Percentiles rank a stretch among this genome's conserved stretches.
These are phyloP conservation scores for Diaporthe helianthi DNA, from an alignment of 2,329 filamentous ascomycete genomes.

Conservation along the genomic window DNA sequence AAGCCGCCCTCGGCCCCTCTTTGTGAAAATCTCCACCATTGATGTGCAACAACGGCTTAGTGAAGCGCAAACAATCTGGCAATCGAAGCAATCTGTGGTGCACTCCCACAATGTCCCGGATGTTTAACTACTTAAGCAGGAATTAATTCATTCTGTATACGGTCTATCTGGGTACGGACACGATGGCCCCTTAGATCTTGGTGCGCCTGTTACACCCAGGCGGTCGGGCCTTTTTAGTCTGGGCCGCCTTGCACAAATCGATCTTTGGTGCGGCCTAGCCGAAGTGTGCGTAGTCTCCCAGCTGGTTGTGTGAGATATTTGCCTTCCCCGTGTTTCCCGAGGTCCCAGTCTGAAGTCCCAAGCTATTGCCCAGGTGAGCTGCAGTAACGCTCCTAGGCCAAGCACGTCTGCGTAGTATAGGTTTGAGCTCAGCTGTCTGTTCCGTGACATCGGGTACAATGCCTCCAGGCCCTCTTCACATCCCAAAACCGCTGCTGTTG, in stretches of 20 bases:
- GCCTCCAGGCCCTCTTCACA: not conserved
- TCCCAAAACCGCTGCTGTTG: not conserved
- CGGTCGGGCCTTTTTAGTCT: no score
- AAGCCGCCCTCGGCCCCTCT: not conserved
- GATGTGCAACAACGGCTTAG: not conserved
- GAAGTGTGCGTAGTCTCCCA: slow-evolving; percentile 1
- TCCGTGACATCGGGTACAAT: not conserved
- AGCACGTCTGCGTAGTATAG: not conserved
- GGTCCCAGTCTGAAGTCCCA: no score
- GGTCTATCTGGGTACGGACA: not conserved
- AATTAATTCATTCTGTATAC: no score
- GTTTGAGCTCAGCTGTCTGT: not conserved
- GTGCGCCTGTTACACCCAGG: not conserved
- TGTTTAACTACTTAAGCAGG: not conserved
- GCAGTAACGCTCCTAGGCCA: not conserved
- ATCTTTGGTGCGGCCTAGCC: slow-evolving; percentile 5
- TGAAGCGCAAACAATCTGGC: no score
- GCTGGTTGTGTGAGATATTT: not conserved
- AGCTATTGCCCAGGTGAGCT: no score
- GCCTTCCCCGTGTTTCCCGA: not conserved
- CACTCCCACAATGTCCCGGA: not conserved
- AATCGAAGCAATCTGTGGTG: not conserved
- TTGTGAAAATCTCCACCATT: not conserved
- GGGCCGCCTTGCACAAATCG: slow-evolving; percentile 1
- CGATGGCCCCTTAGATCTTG: not conserved